These are phyloP conservation scores for Solanum dulcamara DNA, from an alignment of 257 asterid genomes.

Conservation along the genomic window DNA sequence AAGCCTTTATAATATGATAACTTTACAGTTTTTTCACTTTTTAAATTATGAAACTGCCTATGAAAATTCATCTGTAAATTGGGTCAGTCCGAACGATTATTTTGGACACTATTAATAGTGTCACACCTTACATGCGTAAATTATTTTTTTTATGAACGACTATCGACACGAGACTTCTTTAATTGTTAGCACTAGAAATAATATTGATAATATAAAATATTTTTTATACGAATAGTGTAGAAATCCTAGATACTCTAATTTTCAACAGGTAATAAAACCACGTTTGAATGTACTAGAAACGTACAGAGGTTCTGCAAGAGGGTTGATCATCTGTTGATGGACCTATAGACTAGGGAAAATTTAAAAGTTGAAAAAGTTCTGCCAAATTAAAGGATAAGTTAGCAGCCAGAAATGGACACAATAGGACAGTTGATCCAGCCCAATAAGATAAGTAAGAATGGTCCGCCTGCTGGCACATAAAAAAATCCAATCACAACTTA, in stretches of 20 bases:
- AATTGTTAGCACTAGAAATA: no score
- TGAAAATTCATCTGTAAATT: no score
- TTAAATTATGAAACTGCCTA: no score
- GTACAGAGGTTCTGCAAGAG: not conserved
- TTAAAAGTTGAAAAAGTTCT: not conserved
- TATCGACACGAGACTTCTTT: no score
- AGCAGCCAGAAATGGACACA: not conserved
- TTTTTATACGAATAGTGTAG: no score
- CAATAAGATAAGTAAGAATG: not conserved
- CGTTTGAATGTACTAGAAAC: not conserved
- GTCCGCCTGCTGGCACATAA: not conserved
- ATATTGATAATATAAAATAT: no score
- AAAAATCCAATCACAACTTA: not conserved
- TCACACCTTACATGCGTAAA: no score
- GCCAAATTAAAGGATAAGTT: not conserved
- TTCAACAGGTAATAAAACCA: not conserved
- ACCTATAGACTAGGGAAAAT: not conserved
- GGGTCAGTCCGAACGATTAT: no score
- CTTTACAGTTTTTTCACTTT: no score
- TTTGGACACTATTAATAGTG: no score
- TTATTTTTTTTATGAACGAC: no score
- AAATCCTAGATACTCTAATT: not conserved
- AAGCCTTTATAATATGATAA: no score
- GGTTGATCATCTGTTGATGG: not conserved
- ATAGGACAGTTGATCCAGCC: not conserved